A percentile compares a stretch with the other conserved stretches of the same genome.
phyloP scores from a whole-genome alignment of 2,329 filamentous ascomycete species.

The Grosmannia penicillata region DNA sequence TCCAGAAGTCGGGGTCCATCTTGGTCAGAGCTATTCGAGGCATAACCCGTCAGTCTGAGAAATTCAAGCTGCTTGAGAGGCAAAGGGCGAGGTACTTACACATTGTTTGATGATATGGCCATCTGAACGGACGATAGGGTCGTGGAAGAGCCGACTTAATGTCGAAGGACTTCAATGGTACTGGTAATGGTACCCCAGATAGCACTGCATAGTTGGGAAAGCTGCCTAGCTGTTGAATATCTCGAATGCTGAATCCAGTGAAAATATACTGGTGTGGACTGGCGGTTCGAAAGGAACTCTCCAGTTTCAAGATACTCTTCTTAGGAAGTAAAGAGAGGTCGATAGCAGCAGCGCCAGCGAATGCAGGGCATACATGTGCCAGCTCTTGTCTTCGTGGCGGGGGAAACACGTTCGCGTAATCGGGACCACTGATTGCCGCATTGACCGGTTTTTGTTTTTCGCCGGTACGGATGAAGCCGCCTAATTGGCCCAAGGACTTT shows the following conservation, averaged over 20 bases:
- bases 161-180: constrained; percentile 42
- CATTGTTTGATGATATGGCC: constrained; percentile 85
- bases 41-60: no score
- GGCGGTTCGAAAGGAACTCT: not conserved
- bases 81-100: constrained; percentile 37
- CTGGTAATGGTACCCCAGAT: constrained; percentile 58
- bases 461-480: not conserved
- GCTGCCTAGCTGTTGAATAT: constrained; percentile 36
- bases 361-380: not conserved
- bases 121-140: constrained; percentile 69
- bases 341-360: not conserved
- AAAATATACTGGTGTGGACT: not conserved
- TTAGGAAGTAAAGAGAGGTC: not conserved
- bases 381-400: not conserved
- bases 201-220: constrained; percentile 69
- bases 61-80: not conserved
- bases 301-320: not conserved
- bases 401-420: not conserved
- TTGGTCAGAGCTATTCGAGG: constrained; percentile 56
- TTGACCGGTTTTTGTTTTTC: not conserved
- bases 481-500: not conserved
- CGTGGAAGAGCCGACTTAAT: constrained; percentile 53
- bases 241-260: constrained; percentile 2
- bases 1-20: constrained; percentile 71
- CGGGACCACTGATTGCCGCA: no score